Evolutionary conservation across 192 early-diverging fungal species (phyloP).

Genomic region (Gaertneriomyces sp.): DNA sequence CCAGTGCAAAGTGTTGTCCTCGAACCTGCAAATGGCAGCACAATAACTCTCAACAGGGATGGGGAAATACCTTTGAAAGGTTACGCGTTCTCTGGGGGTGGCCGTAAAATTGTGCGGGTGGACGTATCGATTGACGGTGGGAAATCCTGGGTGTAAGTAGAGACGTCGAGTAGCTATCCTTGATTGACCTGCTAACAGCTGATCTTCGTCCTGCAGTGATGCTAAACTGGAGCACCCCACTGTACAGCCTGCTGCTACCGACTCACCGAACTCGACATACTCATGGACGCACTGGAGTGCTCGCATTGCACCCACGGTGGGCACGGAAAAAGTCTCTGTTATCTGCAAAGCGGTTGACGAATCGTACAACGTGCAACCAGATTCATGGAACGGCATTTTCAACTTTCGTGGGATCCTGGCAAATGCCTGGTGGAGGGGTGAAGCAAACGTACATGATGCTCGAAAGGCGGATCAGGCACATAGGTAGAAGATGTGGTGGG

Average conservation of each 20-base stretch:
- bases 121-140: constrained; percentile 64
- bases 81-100: constrained; percentile 41
- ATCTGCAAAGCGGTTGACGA: constrained; percentile 83
- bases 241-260: not conserved
- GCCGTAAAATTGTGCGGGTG: constrained; percentile 40
- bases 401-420: constrained; percentile 48
- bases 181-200: too few relatives aligned
- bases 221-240: too few relatives aligned
- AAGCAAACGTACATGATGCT: constrained; percentile 3
- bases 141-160: constrained; percentile 65
- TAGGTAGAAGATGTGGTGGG: too few relatives aligned
- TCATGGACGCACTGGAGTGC: too few relatives aligned
- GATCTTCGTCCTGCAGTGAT: too few relatives aligned
- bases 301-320: constrained; percentile 49
- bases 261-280: too few relatives aligned
- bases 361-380: constrained; percentile 83
- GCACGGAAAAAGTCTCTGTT: constrained; percentile 69
- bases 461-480: too few relatives aligned
- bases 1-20: constrained; percentile 78
- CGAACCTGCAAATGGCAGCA: constrained; percentile 41
- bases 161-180: too few relatives aligned
- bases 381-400: constrained; percentile 43
- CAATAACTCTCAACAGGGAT: constrained; percentile 27
- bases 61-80: constrained; percentile 43
- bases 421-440: constrained; percentile 46